A percentile compares a stretch with the other conserved stretches of the same genome.
phyloP scores from a whole-genome alignment of 2,329 filamentous ascomycete genomes.

The Claviceps humidiphila region DNA sequence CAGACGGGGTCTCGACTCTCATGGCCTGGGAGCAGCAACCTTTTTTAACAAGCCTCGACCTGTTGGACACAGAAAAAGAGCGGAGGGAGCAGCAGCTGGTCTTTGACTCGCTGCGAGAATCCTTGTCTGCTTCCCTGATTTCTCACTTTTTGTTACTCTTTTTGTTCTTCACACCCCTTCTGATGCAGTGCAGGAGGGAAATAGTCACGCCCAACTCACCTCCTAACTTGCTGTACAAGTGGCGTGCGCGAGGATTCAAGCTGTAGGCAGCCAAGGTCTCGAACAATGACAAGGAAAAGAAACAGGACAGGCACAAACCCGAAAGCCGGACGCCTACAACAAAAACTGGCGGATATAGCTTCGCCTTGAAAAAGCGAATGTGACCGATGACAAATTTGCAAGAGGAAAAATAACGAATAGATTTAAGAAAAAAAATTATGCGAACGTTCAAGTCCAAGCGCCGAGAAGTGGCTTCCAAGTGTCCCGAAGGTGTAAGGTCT shows the following conservation, averaged over 20 bases:
- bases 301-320: neutral
- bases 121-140: neutral
- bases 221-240: neutral
- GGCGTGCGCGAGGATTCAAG: neutral
- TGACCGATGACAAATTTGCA: neutral
- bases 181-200: neutral
- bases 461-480: neutral
- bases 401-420: neutral
- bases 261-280: neutral
- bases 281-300: neutral
- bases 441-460: neutral
- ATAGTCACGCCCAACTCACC: neutral
- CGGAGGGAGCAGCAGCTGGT: neutral
- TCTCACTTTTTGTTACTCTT: neutral
- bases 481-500: neutral
- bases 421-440: neutral
- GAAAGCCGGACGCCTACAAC: neutral
- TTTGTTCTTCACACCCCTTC: neutral
- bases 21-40: no score
- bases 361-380: no score
- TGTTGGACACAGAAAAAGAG: neutral
- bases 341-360: no score
- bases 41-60: neutral
- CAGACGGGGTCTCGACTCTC: neutral
- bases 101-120: neutral